Base-by-base conservation (phyloP, 192 early-diverging fungal species). In the Linderina pennispora region DNA sequence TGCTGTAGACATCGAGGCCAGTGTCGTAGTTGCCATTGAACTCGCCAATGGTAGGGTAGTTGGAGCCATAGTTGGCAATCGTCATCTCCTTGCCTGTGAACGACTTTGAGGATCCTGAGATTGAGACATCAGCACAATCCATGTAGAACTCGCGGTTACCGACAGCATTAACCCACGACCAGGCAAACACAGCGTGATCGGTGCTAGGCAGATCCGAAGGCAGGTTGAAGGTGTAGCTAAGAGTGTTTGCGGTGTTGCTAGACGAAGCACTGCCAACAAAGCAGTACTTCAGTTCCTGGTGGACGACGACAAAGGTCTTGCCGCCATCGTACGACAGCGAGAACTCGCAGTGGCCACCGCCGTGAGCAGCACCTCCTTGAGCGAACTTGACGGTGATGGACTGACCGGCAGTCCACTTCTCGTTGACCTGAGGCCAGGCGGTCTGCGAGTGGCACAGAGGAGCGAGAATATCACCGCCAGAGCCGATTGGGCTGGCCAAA, bases 111-210 rank as follows among this genome's bases (percentile, higher is more conserved):
- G 58, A 50, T 54, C 39, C 36, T 0, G 49, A 45, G 17, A 73
- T 74, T 0, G 48, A 34, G 42, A 85, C 66, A 40, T 74, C 77
- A 22, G 78, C 75, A 45, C 81, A 80, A 36, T 77, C 80, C 41
- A 69, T 79, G 50, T 86, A 86, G 35, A 73, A 82, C 60, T 87
- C 85, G 25, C 76, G 69, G 43, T 82, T 82, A 1, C 78, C 81
- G 4, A 75, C 40, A 0, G 82, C 81, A 45, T 82, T 83, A 25
- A 82, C 78, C 85, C 85, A 85, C 3, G 74, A 59, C 83, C 85
- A 87, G 4, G 69, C 74, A 28, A 80, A 66, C 1, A 74, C 32
- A 1, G 62, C 68, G 5, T 47, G 24, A 31, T 40, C 47, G 1
- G 71, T 24, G 8, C 58, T 36, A 4, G 78, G 75, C 3, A 72